These are phyloP conservation scores for Brassica hybrid DNA, from an alignment of 441 rosid genomes.

Conservation along the genomic window DNA sequence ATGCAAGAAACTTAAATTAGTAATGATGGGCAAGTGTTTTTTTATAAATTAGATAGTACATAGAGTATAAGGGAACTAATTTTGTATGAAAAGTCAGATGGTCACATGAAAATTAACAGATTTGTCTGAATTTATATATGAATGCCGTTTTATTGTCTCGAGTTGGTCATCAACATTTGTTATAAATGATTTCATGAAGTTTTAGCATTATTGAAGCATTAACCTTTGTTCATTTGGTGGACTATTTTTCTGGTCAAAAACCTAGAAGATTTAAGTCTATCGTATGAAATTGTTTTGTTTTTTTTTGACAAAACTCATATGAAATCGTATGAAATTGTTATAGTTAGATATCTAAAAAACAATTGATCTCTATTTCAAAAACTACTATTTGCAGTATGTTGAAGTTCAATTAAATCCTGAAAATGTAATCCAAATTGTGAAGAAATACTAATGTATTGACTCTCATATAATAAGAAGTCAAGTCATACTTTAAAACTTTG, in stretches of 20 bases:
- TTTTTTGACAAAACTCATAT: no score
- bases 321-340: neutral
- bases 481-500: constrained; percentile 3
- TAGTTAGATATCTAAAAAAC: no score
- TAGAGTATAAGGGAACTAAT: neutral
- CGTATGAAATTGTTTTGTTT: no score
- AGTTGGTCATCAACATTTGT: neutral
- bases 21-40: constrained; percentile 11
- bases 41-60: neutral
- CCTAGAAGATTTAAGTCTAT: neutral
- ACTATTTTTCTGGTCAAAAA: neutral
- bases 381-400: neutral
- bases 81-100: constrained; percentile 26
- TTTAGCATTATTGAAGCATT: neutral
- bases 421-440: neutral
- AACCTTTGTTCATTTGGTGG: neutral
- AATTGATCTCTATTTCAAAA: neutral
- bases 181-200: neutral
- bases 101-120: constrained; percentile 12
- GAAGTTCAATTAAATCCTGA: neutral
- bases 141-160: neutral
- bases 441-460: neutral
- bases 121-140: neutral
- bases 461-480: constrained; percentile 11
- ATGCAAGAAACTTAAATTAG: constrained; percentile 3